Evolutionary conservation across 768 basidiomycete genomes (phyloP).

Genomic region (Naganishia randhawae): DNA sequence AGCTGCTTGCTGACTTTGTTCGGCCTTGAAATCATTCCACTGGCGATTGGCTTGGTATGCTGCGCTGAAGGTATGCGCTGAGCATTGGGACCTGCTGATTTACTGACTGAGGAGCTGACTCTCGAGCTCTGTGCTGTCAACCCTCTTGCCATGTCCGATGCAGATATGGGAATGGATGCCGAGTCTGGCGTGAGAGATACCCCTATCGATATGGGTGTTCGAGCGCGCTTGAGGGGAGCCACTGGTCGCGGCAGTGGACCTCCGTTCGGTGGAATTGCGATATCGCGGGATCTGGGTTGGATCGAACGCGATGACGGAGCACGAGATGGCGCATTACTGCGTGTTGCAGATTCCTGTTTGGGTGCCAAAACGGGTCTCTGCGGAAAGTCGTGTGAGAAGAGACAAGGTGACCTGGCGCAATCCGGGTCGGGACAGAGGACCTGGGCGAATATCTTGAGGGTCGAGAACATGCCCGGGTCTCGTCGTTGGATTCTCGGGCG

Average conservation of each 20-base stretch:
- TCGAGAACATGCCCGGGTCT: conserved; percentile 26
- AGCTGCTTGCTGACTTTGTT: conserved; percentile 11
- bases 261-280: not conserved
- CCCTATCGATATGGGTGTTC: not conserved
- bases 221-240: not conserved
- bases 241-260: not conserved
- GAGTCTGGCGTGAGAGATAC: not conserved
- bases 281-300: not conserved
- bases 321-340: not conserved
- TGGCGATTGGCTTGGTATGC: not conserved
- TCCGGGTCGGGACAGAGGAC: conserved; percentile 20
- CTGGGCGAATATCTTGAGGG: conserved; percentile 21
- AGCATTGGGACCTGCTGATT: not conserved
- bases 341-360: not conserved
- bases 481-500: not conserved
- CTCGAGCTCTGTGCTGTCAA: conserved; percentile 10
- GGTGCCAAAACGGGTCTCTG: conserved; percentile 1
- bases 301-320: not conserved
- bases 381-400: conserved; percentile 26
- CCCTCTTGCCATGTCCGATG: conserved; percentile 9
- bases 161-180: not conserved
- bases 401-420: conserved; percentile 24
- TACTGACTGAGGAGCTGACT: not conserved
- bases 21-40: conserved; percentile 3
- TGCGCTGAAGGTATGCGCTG: not conserved